These are phyloP conservation scores for Zalaria sp. DNA, from an alignment of 2,329 filamentous ascomycete species.

Conservation along the genomic window DNA sequence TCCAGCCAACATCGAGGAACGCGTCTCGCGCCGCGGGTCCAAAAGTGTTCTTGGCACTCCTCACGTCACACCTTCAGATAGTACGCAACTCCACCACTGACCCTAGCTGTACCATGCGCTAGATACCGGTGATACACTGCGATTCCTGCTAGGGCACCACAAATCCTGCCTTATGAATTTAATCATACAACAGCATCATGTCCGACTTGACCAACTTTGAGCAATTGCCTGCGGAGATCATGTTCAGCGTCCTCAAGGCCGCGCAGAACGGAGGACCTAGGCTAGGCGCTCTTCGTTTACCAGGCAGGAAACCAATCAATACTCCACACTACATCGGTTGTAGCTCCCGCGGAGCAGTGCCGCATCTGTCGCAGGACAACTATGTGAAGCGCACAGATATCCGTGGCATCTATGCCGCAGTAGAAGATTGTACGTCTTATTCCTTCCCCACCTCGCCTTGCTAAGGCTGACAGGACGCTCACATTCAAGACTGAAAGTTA, in stretches of 20 bases:
- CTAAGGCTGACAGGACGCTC: slow-evolving; percentile 22
- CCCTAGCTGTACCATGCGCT: too few relatives aligned
- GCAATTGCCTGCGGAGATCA: slow-evolving; percentile 8
- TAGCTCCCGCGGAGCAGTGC: slow-evolving; percentile 70
- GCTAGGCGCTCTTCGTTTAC: slow-evolving; percentile 51
- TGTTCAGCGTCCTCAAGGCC: slow-evolving; percentile 31
- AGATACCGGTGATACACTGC: too few relatives aligned
- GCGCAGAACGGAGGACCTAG: slow-evolving; percentile 38
- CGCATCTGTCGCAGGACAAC: slow-evolving; percentile 81
- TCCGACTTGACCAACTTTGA: neutral
- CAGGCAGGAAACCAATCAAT: slow-evolving; percentile 49
- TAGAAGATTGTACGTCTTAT: slow-evolving; percentile 73
- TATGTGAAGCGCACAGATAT: slow-evolving; percentile 51
- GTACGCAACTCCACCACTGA: too few relatives aligned
- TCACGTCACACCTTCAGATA: too few relatives aligned
- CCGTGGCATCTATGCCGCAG: slow-evolving; percentile 59
- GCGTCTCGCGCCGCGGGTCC: too few relatives aligned
- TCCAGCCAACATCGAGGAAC: too few relatives aligned
- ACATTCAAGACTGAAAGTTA: slow-evolving; percentile 37
- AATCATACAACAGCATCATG: too few relatives aligned
- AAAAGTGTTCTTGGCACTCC: too few relatives aligned
- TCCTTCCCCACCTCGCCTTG: slow-evolving; percentile 1
- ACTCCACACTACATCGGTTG: slow-evolving; percentile 74
- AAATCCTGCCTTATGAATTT: too few relatives aligned
- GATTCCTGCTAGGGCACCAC: too few relatives aligned